Evolutionary conservation across 768 basidiomycete genomes (phyloP).

Genomic region (Suillus plorans): DNA sequence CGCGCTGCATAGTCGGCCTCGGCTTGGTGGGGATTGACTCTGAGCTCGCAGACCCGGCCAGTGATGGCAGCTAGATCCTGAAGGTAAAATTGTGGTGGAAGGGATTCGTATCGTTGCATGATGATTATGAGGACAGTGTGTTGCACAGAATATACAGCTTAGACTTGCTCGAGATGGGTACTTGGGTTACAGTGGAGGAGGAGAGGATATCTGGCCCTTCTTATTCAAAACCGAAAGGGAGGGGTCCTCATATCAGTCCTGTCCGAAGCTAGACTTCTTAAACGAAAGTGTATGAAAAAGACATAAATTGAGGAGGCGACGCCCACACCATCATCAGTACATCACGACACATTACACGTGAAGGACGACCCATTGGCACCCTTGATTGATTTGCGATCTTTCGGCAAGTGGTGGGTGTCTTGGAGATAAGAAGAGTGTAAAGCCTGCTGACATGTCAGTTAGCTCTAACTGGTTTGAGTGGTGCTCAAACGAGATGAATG

Average conservation of each 20-base stretch:
- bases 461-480: constrained; percentile 20
- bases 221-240: constrained; percentile 27
- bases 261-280: constrained; percentile 20
- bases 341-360: constrained; percentile 34
- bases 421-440: constrained; percentile 23
- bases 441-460: constrained; percentile 12
- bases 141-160: constrained; percentile 21
- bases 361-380: constrained; percentile 30
- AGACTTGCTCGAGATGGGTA: constrained; percentile 25
- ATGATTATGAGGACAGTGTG: constrained; percentile 14
- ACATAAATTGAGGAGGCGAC: constrained; percentile 24
- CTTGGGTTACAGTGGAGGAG: constrained; percentile 11
- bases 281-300: constrained; percentile 25
- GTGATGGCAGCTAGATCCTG: constrained; percentile 36
- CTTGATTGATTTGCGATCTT: constrained; percentile 15
- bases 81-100: constrained; percentile 36
- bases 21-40: constrained; percentile 32
- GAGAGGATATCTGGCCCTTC: constrained; percentile 18
- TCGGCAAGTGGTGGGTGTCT: constrained; percentile 16
- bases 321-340: constrained; percentile 27
- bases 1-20: constrained; percentile 33
- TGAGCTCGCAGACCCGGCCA: constrained; percentile 36
- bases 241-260: constrained; percentile 18
- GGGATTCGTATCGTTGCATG: constrained; percentile 28
- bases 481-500: constrained; percentile 5